Evolutionary conservation across 2,329 filamentous ascomycete species (phyloP), one percentile per base, ranked within the genome.

Genomic region (Peltaster fructicola): DNA sequence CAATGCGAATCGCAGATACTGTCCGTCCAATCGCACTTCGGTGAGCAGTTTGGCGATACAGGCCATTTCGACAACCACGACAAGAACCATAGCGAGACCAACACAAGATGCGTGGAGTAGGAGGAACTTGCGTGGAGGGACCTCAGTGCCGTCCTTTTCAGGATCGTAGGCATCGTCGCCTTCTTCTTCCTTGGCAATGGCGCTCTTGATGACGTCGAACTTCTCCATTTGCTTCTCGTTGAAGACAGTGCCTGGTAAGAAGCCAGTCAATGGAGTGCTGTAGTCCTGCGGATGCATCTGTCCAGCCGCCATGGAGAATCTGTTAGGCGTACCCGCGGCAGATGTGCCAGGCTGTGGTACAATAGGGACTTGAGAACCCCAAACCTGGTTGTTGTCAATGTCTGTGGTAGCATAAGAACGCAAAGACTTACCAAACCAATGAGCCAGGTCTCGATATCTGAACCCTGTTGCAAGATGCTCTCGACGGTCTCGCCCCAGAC

Each of bases 401-500:
- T 14, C n/a, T 12, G 17, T 6, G 8, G 15, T 11, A 8, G 6
- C 17, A 20, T n/a, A 16, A 22, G n/a, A 12, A 10, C 15, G 8
- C 22, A n/a, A 17, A 12, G 15, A 25, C 26, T 24, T 17, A 29
- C 26, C 15, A 29, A 23, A 15, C 26, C 26, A 9, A 29, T 23
- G 11, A 29, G 26, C 26, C 26, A 29, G 14, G 22, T 29, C 17
- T 29, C 26, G 8, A 29, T 21, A n/a, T 29, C 26, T 11, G 22
- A 24, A n/a, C 26, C 26, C 14, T 29, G 26, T 8, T 13, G 5
- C 6, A 29, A 15, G 11, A 29, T 29, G 17, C 25, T 29, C 9
- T 29, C 26, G 17, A 29, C 26, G 4, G 26, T 29, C 10, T 29
- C 26, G n/a, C 26, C 26, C 26, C 26, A 29, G 4, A 29, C 26